Percentiles rank a stretch among this genome's conserved stretches.
These are phyloP conservation scores for Phytophthora crassamura DNA, from an alignment of 352 stramenopile genomes.

Conservation along the genomic window DNA sequence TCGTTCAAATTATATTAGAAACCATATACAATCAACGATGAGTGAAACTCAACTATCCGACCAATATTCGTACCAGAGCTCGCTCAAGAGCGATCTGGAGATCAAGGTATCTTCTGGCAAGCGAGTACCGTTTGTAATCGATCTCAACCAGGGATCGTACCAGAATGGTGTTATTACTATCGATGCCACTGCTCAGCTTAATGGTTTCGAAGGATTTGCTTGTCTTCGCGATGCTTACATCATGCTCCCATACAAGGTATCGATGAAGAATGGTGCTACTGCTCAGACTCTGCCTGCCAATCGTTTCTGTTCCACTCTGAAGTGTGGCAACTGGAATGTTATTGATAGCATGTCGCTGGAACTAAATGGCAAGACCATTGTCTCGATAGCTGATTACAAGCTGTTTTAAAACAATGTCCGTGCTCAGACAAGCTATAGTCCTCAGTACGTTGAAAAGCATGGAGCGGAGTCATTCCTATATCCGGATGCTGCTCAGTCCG, in stretches of 20 bases:
- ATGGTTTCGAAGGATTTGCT: conserved; percentile 10
- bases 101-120: too few relatives aligned
- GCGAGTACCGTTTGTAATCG: conserved; percentile 9
- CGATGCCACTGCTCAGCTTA: conserved; percentile 12
- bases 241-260: conserved; percentile 13
- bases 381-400: conserved; percentile 31
- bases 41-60: conserved; percentile 12
- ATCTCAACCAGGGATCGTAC: conserved; percentile 12
- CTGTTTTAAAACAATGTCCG: conserved; percentile 37
- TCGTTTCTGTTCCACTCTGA: conserved; percentile 28
- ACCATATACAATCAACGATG: conserved; percentile 6
- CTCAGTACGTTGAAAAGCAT: conserved; percentile 34
- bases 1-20: conserved; percentile 3
- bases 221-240: conserved; percentile 16
- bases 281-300: conserved; percentile 20
- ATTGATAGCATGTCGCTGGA: too few relatives aligned
- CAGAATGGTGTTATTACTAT: conserved; percentile 12
- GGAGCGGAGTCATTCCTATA: conserved; percentile 39
- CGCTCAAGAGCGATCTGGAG: conserved; percentile 9
- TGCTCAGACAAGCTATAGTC: conserved; percentile 26
- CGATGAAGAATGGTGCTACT: conserved; percentile 12
- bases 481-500: conserved; percentile 25
- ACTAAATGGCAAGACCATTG: conserved; percentile 34
- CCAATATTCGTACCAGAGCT: conserved; percentile 9
- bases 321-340: conserved; percentile 40